Conservation (phyloP, 345 rosid genomes). For the Acer yangbiense region DNA sequence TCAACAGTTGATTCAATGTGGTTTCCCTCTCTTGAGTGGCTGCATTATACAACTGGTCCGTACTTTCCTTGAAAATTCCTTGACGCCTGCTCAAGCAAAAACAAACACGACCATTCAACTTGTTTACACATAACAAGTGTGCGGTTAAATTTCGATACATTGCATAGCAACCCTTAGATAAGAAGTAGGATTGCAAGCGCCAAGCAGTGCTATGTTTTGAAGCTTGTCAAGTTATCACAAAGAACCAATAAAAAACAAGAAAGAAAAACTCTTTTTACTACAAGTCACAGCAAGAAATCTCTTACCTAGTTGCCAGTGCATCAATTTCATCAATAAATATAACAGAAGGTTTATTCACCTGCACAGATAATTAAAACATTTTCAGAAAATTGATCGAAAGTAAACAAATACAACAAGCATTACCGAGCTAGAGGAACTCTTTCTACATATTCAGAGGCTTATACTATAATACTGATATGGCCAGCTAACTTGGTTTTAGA, state of each 20-base stretch:
- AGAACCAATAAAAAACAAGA: background rate
- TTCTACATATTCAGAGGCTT: background rate
- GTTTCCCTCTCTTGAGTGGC: slow-evolving; percentile 98
- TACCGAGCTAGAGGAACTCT: slow-evolving; percentile 1
- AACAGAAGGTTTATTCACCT: slow-evolving; percentile 96
- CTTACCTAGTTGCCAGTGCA: slow-evolving; percentile 91
- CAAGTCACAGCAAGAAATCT: slow-evolving; percentile 9
- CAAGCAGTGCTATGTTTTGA: background rate
- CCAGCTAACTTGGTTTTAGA: slow-evolving; percentile 6
- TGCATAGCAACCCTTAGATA: background rate
- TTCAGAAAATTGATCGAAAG: slow-evolving; percentile 16
- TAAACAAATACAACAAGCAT: slow-evolving; percentile 9
- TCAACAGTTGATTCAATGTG: slow-evolving; percentile 89
- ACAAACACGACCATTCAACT: slow-evolving; percentile 13
- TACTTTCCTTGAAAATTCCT: slow-evolving; percentile 80
- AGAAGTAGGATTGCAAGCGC: background rate
- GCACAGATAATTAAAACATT: slow-evolving; percentile 39
- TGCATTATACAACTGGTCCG: slow-evolving; percentile 84
- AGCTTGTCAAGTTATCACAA: background rate
- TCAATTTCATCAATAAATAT: slow-evolving; percentile 95
- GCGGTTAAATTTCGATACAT: background rate
- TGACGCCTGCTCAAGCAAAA: slow-evolving; percentile 62
- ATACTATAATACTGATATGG: slow-evolving; percentile 1
- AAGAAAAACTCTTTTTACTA: background rate
- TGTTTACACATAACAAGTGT: slow-evolving; percentile 10